Percentiles rank a stretch among this genome's conserved stretches.
Evolutionary conservation across 2,329 filamentous ascomycete species (phyloP).

Genomic region (Trichophyton verrucosum): DNA sequence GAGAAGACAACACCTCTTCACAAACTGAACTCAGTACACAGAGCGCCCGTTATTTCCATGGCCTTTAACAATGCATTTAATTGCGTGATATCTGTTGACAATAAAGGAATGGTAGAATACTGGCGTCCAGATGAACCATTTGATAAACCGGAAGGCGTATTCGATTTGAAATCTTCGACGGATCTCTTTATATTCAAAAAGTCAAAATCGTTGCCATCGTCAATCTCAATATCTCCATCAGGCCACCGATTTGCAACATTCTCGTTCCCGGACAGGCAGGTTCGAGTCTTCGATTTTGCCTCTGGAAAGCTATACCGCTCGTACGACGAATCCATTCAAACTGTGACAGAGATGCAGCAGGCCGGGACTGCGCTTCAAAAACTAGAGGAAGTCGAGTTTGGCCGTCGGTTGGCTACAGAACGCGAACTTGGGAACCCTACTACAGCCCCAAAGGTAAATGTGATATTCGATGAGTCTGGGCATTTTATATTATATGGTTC

Average conservation of each 20-base stretch:
- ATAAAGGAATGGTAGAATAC: slow-evolving; percentile 91
- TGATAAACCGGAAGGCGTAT: slow-evolving; percentile 85
- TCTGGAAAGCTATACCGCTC: slow-evolving; percentile 78
- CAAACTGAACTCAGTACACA: slow-evolving; percentile 66
- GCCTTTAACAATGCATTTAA: slow-evolving; percentile 79
- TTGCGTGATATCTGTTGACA: slow-evolving; percentile 81
- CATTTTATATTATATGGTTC: slow-evolving; percentile 93
- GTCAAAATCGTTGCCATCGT: slow-evolving; percentile 69
- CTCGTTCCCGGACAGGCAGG: slow-evolving; percentile 85
- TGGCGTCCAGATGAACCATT: slow-evolving; percentile 69
- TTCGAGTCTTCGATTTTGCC: slow-evolving; percentile 85
- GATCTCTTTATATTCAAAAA: slow-evolving; percentile 97
- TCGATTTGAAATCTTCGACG: slow-evolving; percentile 84
- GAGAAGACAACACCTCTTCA: slow-evolving; percentile 66
- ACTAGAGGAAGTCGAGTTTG: slow-evolving; percentile 84
- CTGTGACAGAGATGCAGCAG: slow-evolving; percentile 89
- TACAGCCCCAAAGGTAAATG: slow-evolving; percentile 60
- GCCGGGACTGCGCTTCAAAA: slow-evolving; percentile 72
- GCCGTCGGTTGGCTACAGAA: slow-evolving; percentile 72
- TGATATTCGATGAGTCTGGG: slow-evolving; percentile 90
- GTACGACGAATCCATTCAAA: slow-evolving; percentile 87
- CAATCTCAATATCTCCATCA: slow-evolving; percentile 72
- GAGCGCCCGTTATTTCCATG: slow-evolving; percentile 69
- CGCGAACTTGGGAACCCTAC: slow-evolving; percentile 64
- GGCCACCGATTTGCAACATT: slow-evolving; percentile 77